Evolutionary conservation across 2,329 filamentous ascomycete species (phyloP), one percentile per base, ranked within the genome.

Genomic region (Xylariaceae sp.): DNA sequence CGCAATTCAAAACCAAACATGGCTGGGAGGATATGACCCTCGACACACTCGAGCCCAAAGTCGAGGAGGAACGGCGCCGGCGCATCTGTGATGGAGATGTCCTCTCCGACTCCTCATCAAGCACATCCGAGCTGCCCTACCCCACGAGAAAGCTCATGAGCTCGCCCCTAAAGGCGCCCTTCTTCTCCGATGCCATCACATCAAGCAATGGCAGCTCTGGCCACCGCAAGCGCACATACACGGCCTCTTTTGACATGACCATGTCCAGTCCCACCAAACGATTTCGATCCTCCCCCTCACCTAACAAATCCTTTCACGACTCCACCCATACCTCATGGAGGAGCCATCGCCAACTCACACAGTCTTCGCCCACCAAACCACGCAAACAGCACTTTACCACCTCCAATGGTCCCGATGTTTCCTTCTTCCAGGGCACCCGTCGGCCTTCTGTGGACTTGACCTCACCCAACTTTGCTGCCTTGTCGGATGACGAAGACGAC

Each of bases 1-100:
- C 93, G 64, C 93, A 94, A 68, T 93, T 96, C 79, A 97, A 97
- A 73, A 90, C 93, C 56, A 90, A 94, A 70, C 86, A 95, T 72
- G 91, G 91, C 65, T 94, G 90, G 84, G 86, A 96, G 69, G 88
- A 93, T 67, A 79, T 95, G 64, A 88, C 86, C 52, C 80, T 94
- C 61, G 88, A 90, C 64, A 83, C 77, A 50, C 88, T 95, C 69
- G 89, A 95, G 69, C 88, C 89, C 41, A 86, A 85, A 64, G 73
- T 92, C 52, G 85, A 92, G 63, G 80, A 90, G 63, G 81, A 92
- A 68, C 76, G 91, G 64, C 81, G 83, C 57, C 86, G 85, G 69
- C 79, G 86, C 58, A 75, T 83, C 44, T 73, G 74, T 54, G 78
- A 82, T 37, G 85, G 83, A 61, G 89, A 94, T 60, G 80, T 85